These are phyloP conservation scores for Phellopilus nigrolimitatus DNA, from an alignment of 1,284 basidiomycete species.

Conservation along the genomic window DNA sequence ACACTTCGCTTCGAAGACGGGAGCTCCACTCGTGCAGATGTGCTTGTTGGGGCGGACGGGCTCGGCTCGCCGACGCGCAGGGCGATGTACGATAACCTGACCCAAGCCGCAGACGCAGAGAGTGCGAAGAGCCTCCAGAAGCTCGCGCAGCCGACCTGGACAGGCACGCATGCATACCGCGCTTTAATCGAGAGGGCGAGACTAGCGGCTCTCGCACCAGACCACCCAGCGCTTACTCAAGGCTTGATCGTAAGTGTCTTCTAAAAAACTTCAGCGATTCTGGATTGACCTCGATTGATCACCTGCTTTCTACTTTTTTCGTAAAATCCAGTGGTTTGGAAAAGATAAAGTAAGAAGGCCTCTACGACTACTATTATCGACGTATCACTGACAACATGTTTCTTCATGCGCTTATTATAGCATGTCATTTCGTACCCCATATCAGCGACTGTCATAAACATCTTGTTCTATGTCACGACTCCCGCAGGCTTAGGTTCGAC, in stretches of 20 bases:
- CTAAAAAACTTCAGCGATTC: too few species aligned
- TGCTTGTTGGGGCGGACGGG: conserved; percentile 48
- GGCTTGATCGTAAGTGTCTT: conserved; percentile 34
- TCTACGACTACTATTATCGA: too few species aligned
- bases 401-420: too few species aligned
- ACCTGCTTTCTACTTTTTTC: conserved; percentile 11
- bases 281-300: too few species aligned
- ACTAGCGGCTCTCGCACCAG: background rate
- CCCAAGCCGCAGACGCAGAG: conserved; percentile 19
- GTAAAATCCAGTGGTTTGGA: conserved; percentile 1
- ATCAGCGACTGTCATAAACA: too few species aligned
- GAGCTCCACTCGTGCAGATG: conserved; percentile 39
- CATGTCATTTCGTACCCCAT: too few species aligned
- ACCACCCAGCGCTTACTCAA: conserved; percentile 9
- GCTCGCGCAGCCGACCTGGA: background rate
- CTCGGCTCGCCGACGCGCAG: conserved; percentile 38
- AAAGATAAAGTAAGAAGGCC: too few species aligned
- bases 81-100: conserved; percentile 21
- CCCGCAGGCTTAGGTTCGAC: too few species aligned
- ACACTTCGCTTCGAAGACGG: conserved; percentile 45
- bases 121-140: conserved; percentile 29
- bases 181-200: background rate
- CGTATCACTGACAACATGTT: too few species aligned
- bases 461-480: too few species aligned
- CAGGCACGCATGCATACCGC: conserved; percentile 1